Conservation (phyloP, 768 basidiomycete species). For the Omphalotus guepiniiformis region DNA sequence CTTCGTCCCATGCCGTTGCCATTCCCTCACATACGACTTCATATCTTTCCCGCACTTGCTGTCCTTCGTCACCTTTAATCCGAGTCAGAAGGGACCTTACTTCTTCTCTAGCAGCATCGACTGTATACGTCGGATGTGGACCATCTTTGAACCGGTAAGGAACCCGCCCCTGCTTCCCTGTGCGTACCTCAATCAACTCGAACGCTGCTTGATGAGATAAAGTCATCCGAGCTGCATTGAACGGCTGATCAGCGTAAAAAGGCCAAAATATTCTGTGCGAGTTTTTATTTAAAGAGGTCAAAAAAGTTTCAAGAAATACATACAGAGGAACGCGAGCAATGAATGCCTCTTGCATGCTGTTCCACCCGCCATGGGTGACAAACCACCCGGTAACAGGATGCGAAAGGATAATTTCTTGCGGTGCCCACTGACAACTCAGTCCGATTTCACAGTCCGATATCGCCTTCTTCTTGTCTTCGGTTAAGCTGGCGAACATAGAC, state of each 20-base stretch:
- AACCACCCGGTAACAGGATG: constrained; percentile 5
- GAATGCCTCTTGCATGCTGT: constrained; percentile 3
- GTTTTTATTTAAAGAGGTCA: neutral
- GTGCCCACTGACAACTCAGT: neutral
- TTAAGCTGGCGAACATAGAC: neutral
- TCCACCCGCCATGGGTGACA: constrained; percentile 7
- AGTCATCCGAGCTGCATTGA: neutral
- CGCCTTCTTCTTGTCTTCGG: neutral
- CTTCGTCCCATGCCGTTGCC: constrained; percentile 1
- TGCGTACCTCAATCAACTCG: constrained; percentile 7
- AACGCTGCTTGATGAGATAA: constrained; percentile 3
- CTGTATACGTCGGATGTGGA: constrained; percentile 1
- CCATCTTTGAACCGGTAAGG: neutral
- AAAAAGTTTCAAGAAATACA: neutral
- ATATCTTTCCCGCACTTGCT: constrained; percentile 1
- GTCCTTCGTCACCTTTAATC: constrained; percentile 1
- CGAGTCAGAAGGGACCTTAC: neutral
- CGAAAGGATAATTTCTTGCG: constrained; percentile 5
- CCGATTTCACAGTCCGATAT: constrained; percentile 2
- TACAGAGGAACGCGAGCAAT: constrained; percentile 1
- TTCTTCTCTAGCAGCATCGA: constrained; percentile 1
- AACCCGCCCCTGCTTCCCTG: neutral
- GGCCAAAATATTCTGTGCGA: constrained; percentile 6
- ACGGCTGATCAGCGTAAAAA: constrained; percentile 4
- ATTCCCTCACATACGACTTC: neutral